Evolutionary conservation across 306 rosid species (phyloP).

Genomic region (Vachellia pachyceras): DNA sequence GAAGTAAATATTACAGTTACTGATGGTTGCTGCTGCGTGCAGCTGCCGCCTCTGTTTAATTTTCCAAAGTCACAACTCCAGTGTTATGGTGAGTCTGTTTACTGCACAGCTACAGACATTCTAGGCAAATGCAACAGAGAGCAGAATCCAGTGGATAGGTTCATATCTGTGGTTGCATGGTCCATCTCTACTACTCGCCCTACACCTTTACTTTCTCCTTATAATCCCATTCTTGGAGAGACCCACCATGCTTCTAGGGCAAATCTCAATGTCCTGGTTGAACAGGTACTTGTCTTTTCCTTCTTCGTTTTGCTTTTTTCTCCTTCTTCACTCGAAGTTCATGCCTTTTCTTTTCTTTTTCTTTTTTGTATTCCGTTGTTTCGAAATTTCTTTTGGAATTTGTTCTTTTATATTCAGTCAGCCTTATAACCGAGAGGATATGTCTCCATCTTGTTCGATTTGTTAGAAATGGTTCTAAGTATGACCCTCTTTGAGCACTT

Average conservation of each 20-base stretch:
- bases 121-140: conserved; percentile 65
- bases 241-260: conserved; percentile 88
- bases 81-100: conserved; percentile 79
- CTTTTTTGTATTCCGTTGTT: background rate
- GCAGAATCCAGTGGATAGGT: conserved; percentile 62
- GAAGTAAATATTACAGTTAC: background rate
- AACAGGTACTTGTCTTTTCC: conserved; percentile 64
- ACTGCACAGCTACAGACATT: conserved; percentile 59
- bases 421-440: background rate
- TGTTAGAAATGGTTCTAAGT: background rate
- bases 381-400: background rate
- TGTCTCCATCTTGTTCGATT: background rate
- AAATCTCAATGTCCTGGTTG: conserved; percentile 71
- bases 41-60: conserved; percentile 87
- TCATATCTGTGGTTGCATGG: conserved; percentile 78
- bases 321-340: background rate
- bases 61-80: conserved; percentile 94
- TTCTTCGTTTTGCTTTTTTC: background rate
- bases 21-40: conserved; percentile 24
- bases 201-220: conserved; percentile 68
- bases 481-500: background rate
- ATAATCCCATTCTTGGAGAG: conserved; percentile 93
- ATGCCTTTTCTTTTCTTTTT: too few species aligned
- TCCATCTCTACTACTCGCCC: conserved; percentile 79
- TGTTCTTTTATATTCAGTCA: background rate